These are phyloP conservation scores for Stenocarpella maydis DNA, from an alignment of 2,329 filamentous ascomycete genomes.

Conservation along the genomic window DNA sequence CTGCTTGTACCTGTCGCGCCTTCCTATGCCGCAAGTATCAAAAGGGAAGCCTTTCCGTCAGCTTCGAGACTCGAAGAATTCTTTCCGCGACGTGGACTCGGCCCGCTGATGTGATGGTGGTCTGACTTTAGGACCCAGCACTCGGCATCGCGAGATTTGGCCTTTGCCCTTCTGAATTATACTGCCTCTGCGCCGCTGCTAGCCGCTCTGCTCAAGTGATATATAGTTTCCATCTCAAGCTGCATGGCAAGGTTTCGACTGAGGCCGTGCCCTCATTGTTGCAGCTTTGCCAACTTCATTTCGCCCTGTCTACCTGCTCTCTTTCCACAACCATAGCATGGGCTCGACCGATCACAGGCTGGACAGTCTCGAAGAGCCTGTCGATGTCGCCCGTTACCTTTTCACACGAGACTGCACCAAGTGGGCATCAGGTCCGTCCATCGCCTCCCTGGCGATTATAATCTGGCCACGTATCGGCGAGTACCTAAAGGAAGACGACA, in stretches of 20 bases:
- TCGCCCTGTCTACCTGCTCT: not conserved
- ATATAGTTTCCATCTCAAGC: not conserved
- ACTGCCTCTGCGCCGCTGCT: constrained; percentile 6
- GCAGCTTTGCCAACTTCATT: not conserved
- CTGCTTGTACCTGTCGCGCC: not conserved
- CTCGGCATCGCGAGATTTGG: constrained; percentile 11
- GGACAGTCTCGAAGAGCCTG: constrained; percentile 54
- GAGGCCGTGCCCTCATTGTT: not conserved
- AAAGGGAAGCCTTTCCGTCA: not conserved
- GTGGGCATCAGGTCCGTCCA: constrained; percentile 72
- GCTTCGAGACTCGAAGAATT: not conserved
- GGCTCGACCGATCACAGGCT: constrained; percentile 51
- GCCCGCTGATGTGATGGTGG: constrained; percentile 17
- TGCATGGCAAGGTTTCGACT: not conserved
- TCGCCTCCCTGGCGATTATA: constrained; percentile 78
- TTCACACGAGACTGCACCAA: constrained; percentile 69
- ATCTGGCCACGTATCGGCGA: constrained; percentile 76
- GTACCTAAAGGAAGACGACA: constrained; percentile 76
- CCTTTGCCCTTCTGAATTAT: not conserved
- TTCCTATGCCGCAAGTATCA: not conserved
- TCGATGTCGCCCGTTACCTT: constrained; percentile 73
- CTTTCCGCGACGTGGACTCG: constrained; percentile 6
- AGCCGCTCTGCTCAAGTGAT: constrained; percentile 1
- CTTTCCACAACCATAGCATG: not conserved
- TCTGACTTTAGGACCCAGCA: constrained; percentile 16